Conservation (phyloP, 2,329 filamentous ascomycete genomes). For the Chaetothyriales sp. region DNA sequence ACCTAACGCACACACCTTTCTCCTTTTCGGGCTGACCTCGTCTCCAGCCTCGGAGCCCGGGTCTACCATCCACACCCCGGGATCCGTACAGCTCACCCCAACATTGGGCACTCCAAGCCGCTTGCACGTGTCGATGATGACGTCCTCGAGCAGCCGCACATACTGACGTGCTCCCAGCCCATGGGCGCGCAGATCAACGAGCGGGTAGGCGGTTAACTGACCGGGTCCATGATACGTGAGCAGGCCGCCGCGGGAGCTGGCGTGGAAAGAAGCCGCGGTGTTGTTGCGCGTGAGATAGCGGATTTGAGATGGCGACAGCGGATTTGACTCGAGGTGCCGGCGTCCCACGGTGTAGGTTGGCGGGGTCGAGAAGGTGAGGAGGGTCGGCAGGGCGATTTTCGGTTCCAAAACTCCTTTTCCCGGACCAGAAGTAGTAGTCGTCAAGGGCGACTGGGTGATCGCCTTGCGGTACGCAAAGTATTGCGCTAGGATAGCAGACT, state of each 20-base stretch:
- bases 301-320: conserved; percentile 23
- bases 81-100: conserved; percentile 50
- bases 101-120: conserved; percentile 44
- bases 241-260: conserved; percentile 71
- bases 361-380: conserved; percentile 69
- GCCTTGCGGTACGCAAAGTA: conserved; percentile 13
- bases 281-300: conserved; percentile 25
- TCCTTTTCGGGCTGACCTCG: conserved; percentile 15
- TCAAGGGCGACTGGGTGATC: conserved; percentile 1
- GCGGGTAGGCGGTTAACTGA: conserved; percentile 82
- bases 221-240: conserved; percentile 93
- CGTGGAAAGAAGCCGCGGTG: conserved; percentile 46
- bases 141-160: conserved; percentile 63
- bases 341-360: conserved; percentile 86
- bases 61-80: conserved; percentile 62
- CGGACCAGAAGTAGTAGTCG: background rate
- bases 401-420: background rate
- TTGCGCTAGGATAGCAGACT: conserved; percentile 35
- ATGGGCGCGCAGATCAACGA: conserved; percentile 65
- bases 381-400: conserved; percentile 38
- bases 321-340: conserved; percentile 45
- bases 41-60: background rate
- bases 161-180: conserved; percentile 59
- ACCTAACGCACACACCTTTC: conserved; percentile 80
- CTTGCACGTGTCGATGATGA: conserved; percentile 53